Conservation (phyloP, 2,329 filamentous ascomycete species). For the Ophiostoma montium region DNA sequence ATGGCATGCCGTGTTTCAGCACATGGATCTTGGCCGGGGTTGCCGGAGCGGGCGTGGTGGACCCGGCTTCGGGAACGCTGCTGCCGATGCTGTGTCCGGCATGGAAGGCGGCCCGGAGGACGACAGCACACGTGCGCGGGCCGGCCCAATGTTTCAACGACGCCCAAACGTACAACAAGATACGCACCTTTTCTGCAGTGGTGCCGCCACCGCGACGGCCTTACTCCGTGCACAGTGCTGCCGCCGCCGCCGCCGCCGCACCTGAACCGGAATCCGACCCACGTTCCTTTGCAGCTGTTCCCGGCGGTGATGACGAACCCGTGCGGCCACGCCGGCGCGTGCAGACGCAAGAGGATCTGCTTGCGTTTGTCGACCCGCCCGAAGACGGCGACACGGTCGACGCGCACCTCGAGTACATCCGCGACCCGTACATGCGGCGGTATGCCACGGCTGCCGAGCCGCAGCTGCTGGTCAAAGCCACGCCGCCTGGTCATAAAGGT, state of each 20-base stretch:
- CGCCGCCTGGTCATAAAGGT: no score
- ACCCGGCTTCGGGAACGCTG: slow-evolving; percentile 12
- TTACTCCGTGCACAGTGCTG: not conserved
- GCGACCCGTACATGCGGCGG: slow-evolving; percentile 38
- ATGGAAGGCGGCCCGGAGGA: slow-evolving; percentile 4
- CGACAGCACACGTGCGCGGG: not conserved
- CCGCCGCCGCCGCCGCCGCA: not conserved
- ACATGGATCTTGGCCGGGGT: not conserved
- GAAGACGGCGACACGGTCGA: slow-evolving; percentile 33
- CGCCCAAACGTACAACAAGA: not conserved
- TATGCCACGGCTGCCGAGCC: slow-evolving; percentile 39
- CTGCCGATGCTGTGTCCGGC: slow-evolving; percentile 11
- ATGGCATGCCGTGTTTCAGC: no score
- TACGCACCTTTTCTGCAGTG: not conserved
- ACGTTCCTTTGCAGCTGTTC: no score
- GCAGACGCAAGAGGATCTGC: slow-evolving; percentile 29
- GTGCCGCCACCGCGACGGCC: no score
- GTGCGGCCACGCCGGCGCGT: slow-evolving; percentile 2
- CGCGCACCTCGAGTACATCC: slow-evolving; percentile 36
- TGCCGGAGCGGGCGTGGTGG: not conserved
- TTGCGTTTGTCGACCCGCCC: slow-evolving; percentile 38
- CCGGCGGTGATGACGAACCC: not conserved
- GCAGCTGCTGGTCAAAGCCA: slow-evolving; percentile 28
- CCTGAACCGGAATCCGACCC: not conserved
- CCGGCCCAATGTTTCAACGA: not conserved